Base-by-base conservation (phyloP, 352 stramenopile genomes). In the Aphanomyces cochlioides region DNA sequence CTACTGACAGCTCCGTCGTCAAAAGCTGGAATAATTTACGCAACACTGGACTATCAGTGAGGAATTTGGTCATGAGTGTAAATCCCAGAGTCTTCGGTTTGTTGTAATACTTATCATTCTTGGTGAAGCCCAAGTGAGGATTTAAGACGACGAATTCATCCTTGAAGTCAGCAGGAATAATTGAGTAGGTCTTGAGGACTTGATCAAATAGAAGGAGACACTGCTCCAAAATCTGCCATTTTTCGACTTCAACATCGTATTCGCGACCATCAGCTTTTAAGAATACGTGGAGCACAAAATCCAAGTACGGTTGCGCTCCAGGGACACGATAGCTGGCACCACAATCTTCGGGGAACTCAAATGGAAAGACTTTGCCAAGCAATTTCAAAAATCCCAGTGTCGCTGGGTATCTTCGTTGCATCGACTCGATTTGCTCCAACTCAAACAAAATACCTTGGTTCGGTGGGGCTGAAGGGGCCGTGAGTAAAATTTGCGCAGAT, bases 301-400 rank as follows among this genome's bases (percentile, higher is more conserved):
- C 85, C 59, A 95, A 92, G 75, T 95, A 95, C 65, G 81, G 83
- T 71, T 93, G 85, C 39, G 91, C 90, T 15, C 85, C 85, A n/a
- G 81, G 78, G 6, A 92, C 76, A 41, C 82, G 82, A 6, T 71
- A 71, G 64, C 47, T 56, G 4, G 64, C 38, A 8, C 64, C 64
- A 28, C 36, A 53, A 15, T 61, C 64, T 17, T 61, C 50, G 10
- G 64, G 64, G 47, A 61, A 71, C 6, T 65, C 64, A 36, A 48
- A 39, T 40, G 85, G 79, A 70, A 95, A 93, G 2, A 93, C 57
- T 71, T 93, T 83, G 56, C 86, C 79, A 21, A 95, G 67, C 13
- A 95, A 74, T 7, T 81, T 80, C 12, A 95, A 73, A 34, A 95
- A 92, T 5, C 87, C 87, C 67, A 82, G 73, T 34, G 87, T 95